phyloP scores from a whole-genome alignment of 1,139 yeast genomes.

The Yamadazyma dendronema region DNA sequence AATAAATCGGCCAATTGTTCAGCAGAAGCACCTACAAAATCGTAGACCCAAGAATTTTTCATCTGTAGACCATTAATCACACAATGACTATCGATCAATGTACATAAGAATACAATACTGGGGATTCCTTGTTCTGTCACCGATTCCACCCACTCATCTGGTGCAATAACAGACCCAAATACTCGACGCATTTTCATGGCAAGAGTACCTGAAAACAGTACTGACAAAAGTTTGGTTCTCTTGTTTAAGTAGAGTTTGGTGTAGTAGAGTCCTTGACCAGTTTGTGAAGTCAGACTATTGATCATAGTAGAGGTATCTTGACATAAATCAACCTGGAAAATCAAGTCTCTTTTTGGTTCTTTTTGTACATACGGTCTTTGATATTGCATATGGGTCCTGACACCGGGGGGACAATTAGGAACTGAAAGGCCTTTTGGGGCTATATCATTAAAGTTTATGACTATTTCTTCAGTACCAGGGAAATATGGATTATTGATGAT shows the following conservation, averaged over 20 bases:
- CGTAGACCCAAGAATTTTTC: slow-evolving; percentile 35
- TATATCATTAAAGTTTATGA: slow-evolving; percentile 50
- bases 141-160: slow-evolving; percentile 21
- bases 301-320: background rate
- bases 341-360: slow-evolving; percentile 44
- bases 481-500: slow-evolving; percentile 53
- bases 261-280: slow-evolving; percentile 13
- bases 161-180: slow-evolving; percentile 19
- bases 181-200: slow-evolving; percentile 25
- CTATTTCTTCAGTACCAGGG: slow-evolving; percentile 49
- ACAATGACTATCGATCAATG: slow-evolving; percentile 28
- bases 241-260: slow-evolving; percentile 33
- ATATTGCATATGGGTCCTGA: slow-evolving; percentile 37
- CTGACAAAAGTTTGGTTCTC: slow-evolving; percentile 22
- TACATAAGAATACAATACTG: slow-evolving; percentile 23
- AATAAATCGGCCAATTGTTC: slow-evolving; percentile 6
- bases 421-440: slow-evolving; percentile 37
- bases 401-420: slow-evolving; percentile 1
- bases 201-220: slow-evolving; percentile 26
- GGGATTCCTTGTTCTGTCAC: slow-evolving; percentile 5
- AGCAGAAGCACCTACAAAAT: slow-evolving; percentile 21
- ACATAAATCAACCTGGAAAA: background rate
- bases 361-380: slow-evolving; percentile 54
- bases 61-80: slow-evolving; percentile 37
- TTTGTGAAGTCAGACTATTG: background rate